phyloP scores from a whole-genome alignment of 257 asterid genomes.

The Gentiana macrophylla region DNA sequence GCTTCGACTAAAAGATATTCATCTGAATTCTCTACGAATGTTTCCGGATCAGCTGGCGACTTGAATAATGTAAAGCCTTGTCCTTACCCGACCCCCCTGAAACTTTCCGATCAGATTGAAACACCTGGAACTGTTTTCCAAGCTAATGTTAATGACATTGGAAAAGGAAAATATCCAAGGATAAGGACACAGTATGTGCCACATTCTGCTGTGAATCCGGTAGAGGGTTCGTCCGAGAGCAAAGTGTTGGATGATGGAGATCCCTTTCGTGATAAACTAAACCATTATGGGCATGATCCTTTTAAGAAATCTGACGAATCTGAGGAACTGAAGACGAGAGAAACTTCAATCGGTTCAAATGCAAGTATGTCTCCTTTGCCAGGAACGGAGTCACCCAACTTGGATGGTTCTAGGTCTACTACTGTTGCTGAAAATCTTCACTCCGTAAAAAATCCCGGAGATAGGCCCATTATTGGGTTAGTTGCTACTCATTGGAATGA shows the following conservation, averaged over 20 bases:
- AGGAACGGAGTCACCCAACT: conserved; percentile 1
- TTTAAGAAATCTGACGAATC: background rate
- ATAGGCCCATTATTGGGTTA: conserved; percentile 88
- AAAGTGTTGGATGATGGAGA: conserved; percentile 18
- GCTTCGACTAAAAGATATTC: conserved; percentile 35
- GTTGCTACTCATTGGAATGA: conserved; percentile 96
- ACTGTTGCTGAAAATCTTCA: conserved; percentile 15
- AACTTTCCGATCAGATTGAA: conserved; percentile 76
- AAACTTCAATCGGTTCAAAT: conserved; percentile 26
- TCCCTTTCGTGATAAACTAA: no score
- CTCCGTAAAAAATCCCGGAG: conserved; percentile 31
- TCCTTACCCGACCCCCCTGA: conserved; percentile 70
- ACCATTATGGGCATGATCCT: no score
- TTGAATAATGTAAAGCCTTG: conserved; percentile 27
- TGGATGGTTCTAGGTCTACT: conserved; percentile 11
- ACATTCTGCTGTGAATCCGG: conserved; percentile 48
- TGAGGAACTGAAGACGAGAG: conserved; percentile 15
- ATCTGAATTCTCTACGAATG: conserved; percentile 30
- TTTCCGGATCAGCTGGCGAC: conserved; percentile 24
- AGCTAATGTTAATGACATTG: conserved; percentile 31
- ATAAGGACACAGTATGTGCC: conserved; percentile 60
- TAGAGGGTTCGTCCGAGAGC: conserved; percentile 27
- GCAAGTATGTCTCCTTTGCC: conserved; percentile 12
- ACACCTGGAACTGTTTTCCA: conserved; percentile 90
- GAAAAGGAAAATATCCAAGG: conserved; percentile 34